These are phyloP conservation scores for Fistulinella staudtii DNA, from an alignment of 1,284 basidiomycete species.

Conservation along the genomic window DNA sequence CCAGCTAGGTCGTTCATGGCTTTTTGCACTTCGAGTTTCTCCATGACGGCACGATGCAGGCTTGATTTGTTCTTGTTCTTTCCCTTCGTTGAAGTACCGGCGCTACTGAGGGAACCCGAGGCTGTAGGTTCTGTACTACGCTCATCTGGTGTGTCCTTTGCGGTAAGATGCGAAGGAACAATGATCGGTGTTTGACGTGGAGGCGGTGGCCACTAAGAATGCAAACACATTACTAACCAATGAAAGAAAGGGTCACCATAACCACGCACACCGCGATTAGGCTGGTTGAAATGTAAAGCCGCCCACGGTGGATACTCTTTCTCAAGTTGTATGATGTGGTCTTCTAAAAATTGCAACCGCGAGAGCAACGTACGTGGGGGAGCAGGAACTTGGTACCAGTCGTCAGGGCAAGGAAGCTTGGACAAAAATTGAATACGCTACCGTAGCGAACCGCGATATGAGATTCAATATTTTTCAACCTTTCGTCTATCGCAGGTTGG, in stretches of 20 bases:
- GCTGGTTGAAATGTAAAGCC: slow-evolving; percentile 77
- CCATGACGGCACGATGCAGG: slow-evolving; percentile 69
- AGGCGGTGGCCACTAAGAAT: slow-evolving; percentile 79
- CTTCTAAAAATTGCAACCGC: slow-evolving; percentile 66
- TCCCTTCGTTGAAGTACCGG: slow-evolving; percentile 14
- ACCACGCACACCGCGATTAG: slow-evolving; percentile 65
- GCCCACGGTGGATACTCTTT: slow-evolving; percentile 81
- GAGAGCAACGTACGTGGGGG: slow-evolving; percentile 58
- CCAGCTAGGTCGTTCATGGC: slow-evolving; percentile 60
- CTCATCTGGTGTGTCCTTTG: slow-evolving; percentile 20
- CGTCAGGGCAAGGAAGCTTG: not conserved
- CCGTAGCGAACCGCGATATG: slow-evolving; percentile 72
- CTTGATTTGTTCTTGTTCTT: slow-evolving; percentile 53
- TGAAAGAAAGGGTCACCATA: not conserved
- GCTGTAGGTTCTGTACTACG: slow-evolving; percentile 8
- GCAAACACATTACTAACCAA: slow-evolving; percentile 6
- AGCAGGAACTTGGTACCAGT: slow-evolving; percentile 52
- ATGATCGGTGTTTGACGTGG: slow-evolving; percentile 69
- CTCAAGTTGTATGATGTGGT: slow-evolving; percentile 68
- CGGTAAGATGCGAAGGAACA: slow-evolving; percentile 56
- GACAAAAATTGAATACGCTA: slow-evolving; percentile 28
- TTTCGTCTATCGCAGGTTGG: slow-evolving; percentile 59
- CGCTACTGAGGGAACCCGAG: slow-evolving; percentile 7
- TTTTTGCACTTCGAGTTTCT: slow-evolving; percentile 67
- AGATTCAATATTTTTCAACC: slow-evolving; percentile 59